Percentiles rank a stretch among this genome's conserved stretches.
Conservation (phyloP, 2,329 filamentous ascomycete species). For the Didymella lethalis region DNA sequence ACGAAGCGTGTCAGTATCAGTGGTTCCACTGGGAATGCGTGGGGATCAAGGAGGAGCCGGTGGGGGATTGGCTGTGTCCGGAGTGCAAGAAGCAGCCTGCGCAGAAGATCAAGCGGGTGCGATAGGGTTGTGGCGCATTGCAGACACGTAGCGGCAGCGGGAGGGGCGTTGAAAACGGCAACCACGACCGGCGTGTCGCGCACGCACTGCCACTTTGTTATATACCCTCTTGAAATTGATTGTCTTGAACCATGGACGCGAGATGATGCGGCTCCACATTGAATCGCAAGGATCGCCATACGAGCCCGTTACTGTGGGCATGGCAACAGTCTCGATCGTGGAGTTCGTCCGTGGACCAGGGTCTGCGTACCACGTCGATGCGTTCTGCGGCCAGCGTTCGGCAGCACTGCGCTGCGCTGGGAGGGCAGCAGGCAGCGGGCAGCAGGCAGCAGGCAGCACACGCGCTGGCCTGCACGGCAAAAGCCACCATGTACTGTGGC, state of each 20-base stretch:
- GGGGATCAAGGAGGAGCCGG: conserved; percentile 59
- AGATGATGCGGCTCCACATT: conserved; percentile 12
- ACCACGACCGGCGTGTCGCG: conserved; percentile 8
- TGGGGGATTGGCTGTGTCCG: conserved; percentile 61
- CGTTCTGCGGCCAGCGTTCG: conserved; percentile 1
- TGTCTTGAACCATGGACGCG: neutral
- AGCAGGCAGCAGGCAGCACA: neutral
- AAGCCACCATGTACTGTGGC: neutral
- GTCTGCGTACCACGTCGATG: conserved; percentile 8
- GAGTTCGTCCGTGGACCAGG: conserved; percentile 13
- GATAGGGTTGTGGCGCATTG: conserved; percentile 28
- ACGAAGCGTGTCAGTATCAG: conserved; percentile 79
- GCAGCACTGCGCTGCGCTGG: conserved; percentile 1
- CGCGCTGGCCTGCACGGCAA: conserved; percentile 3
- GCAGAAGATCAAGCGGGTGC: conserved; percentile 53
- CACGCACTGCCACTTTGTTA: conserved; percentile 9
- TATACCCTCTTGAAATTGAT: conserved; percentile 20
- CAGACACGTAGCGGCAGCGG: conserved; percentile 20
- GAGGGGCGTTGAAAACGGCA: conserved; percentile 26
- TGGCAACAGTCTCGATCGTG: conserved; percentile 16
- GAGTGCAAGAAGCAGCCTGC: conserved; percentile 50
- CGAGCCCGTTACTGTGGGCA: conserved; percentile 14
- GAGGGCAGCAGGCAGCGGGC: neutral
- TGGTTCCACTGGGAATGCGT: conserved; percentile 84
- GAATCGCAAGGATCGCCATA: conserved; percentile 16